Evolutionary conservation across 1,284 basidiomycete genomes (phyloP), one percentile per base, ranked within the genome.

Genomic region (Sutorius eximius): DNA sequence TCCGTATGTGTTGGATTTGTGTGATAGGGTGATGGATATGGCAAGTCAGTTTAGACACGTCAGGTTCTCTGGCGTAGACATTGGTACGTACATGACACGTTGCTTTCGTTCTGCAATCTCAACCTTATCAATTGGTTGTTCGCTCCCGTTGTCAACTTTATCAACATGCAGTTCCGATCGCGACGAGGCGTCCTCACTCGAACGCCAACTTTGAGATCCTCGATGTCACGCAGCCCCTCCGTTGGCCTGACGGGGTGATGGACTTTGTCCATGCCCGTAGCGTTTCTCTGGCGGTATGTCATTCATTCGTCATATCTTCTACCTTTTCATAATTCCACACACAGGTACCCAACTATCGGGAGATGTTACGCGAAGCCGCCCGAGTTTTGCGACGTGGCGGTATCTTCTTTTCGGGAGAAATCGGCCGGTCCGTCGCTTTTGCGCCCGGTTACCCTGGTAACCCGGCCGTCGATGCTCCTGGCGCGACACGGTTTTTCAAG

Each of bases 11-110:
- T 15, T 51, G 46, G 41, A 42, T 41, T 45, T 27, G 38, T 56
- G 56, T 56, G 49, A 58, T 66, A 91, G 88, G 89, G 75, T 83
- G 6, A 76, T 85, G 66, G 83, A 89, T 59, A 86, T 91, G 84
- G 86, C 85, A 51, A 69, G 63, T 48, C 73, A 77, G 47, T 91
- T 86, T 65, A 82, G 81, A 27, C 75, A 81, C 63, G 84, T 81
- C 52, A 72, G 74, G 61, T 86, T 91, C 63, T 75, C 80, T 59
- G 89, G 85, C 46, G 67, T 89, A 51, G 89, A 91, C 71, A 86
- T 87, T 59, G 87, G 87, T 88, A 67, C 61, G 77, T 58, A 55
- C 47, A 53, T 47, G 33, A 41, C 48, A 58, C 57, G 53, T 57
- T 57, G 44, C 52, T 50, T 53, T 42, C 34, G 45, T 54, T 30